These are phyloP conservation scores for Goffeauzyma gilvescens DNA, from an alignment of 768 basidiomycete genomes.

Conservation along the genomic window DNA sequence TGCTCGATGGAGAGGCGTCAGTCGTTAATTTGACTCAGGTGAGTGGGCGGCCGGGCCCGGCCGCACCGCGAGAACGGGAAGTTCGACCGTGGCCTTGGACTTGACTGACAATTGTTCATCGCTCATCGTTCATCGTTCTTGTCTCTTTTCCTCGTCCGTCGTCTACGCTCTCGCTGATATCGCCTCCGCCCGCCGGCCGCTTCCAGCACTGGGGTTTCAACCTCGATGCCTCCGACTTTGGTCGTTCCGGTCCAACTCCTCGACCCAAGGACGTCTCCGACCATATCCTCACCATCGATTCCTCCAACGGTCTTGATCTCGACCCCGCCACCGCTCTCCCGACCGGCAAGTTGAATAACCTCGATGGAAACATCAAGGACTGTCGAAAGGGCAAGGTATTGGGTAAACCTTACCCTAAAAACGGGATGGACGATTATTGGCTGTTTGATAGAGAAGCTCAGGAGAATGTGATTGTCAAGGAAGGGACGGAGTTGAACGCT, in stretches of 20 bases:
- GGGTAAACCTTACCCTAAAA: conserved; percentile 7
- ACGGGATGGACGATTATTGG: conserved; percentile 12
- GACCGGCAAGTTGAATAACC: conserved; percentile 3
- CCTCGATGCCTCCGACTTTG: conserved; percentile 6
- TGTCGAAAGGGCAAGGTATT: conserved; percentile 4
- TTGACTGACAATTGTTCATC: not conserved
- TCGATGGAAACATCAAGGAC: conserved; percentile 4
- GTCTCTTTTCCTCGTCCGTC: too few relatives aligned
- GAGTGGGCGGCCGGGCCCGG: not conserved
- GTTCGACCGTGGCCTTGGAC: not conserved
- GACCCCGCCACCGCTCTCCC: conserved; percentile 8
- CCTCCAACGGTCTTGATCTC: conserved; percentile 3
- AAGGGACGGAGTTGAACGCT: conserved; percentile 1
- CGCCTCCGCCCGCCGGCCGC: too few relatives aligned
- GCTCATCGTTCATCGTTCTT: too few relatives aligned
- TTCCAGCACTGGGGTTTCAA: conserved; percentile 15
- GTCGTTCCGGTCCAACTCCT: not conserved
- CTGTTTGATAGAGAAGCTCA: conserved; percentile 8
- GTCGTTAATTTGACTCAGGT: conserved; percentile 13
- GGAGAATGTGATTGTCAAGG: conserved; percentile 3
- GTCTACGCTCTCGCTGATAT: too few relatives aligned
- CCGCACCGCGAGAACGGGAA: not conserved
- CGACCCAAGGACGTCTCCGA: too few relatives aligned
- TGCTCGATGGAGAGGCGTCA: conserved; percentile 5
- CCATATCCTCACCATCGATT: too few relatives aligned